Conservation (phyloP, 78 protist species). For the Dictyostelium firmibasis region DNA sequence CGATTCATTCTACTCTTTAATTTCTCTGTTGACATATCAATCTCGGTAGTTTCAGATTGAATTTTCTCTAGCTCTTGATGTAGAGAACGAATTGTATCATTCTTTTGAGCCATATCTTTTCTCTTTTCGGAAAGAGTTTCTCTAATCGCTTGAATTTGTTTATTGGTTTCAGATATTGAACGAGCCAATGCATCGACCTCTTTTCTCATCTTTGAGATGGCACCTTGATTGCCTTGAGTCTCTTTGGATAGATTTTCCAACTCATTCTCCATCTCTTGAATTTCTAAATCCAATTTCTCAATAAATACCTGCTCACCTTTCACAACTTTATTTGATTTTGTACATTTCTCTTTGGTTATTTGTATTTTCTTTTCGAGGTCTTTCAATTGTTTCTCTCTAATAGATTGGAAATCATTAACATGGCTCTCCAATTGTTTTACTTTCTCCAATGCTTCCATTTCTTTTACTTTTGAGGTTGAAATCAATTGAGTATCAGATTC, state of each 20-base stretch:
- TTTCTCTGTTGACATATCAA: slow-evolving; percentile 25
- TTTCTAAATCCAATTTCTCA: slow-evolving; percentile 35
- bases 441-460: slow-evolving; percentile 25
- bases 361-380: slow-evolving; percentile 51
- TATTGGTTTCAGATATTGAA: background rate
- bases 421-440: slow-evolving; percentile 13
- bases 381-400: slow-evolving; percentile 25
- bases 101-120: slow-evolving; percentile 6
- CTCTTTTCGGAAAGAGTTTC: background rate
- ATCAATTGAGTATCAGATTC: slow-evolving; percentile 9
- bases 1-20: background rate
- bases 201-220: background rate
- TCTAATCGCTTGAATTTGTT: background rate
- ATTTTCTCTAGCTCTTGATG: background rate
- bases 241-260: slow-evolving; percentile 28
- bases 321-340: slow-evolving; percentile 58
- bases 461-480: background rate
- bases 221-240: slow-evolving; percentile 3
- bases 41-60: background rate
- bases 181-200: background rate
- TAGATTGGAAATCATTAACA: slow-evolving; percentile 52
- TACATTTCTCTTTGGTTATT: slow-evolving; percentile 7
- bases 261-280: slow-evolving; percentile 55
- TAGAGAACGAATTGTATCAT: slow-evolving; percentile 3
- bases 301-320: slow-evolving; percentile 7